Percentiles rank a stretch among this genome's conserved stretches.
These are phyloP conservation scores for Podaxis sp. DNA, from an alignment of 768 basidiomycete species.

Conservation along the genomic window DNA sequence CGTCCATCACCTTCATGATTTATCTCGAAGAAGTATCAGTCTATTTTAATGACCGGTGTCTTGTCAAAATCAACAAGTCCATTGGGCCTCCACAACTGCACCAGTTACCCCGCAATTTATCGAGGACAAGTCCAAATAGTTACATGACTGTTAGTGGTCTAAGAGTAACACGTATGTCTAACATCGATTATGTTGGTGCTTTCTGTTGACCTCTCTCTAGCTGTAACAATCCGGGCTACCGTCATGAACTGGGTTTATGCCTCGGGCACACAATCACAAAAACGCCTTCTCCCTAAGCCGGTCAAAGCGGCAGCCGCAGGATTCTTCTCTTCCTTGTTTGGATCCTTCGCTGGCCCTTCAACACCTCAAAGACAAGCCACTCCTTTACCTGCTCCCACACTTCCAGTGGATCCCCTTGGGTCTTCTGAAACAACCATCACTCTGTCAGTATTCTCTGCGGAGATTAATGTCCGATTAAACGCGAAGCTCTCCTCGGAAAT, in stretches of 20 bases:
- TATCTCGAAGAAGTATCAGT: slow-evolving; percentile 75
- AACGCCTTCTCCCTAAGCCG: slow-evolving; percentile 30
- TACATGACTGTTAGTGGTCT: slow-evolving; percentile 71
- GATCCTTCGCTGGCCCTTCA: slow-evolving; percentile 32
- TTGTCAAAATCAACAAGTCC: slow-evolving; percentile 66
- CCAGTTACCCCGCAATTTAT: slow-evolving; percentile 55
- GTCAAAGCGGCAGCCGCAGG: slow-evolving; percentile 33
- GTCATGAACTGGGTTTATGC: slow-evolving; percentile 80
- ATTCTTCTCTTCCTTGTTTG: slow-evolving; percentile 51
- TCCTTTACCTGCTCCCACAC: slow-evolving; percentile 24
- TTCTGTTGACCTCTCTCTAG: slow-evolving; percentile 29
- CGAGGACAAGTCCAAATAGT: slow-evolving; percentile 48
- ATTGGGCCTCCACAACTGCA: slow-evolving; percentile 49
- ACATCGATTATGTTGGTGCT: neutral
- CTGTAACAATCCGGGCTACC: slow-evolving; percentile 75
- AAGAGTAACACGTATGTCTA: slow-evolving; percentile 55
- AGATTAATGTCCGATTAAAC: slow-evolving; percentile 61
- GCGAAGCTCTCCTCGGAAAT: slow-evolving; percentile 72
- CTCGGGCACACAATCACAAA: slow-evolving; percentile 56
- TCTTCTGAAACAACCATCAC: slow-evolving; percentile 54
- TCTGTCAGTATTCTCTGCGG: slow-evolving; percentile 64
- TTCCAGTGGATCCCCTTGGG: slow-evolving; percentile 32
- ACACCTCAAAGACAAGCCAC: slow-evolving; percentile 36
- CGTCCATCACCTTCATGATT: slow-evolving; percentile 92
- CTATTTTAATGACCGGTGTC: slow-evolving; percentile 75